Percentiles rank a stretch among this genome's conserved stretches.
phyloP scores from a whole-genome alignment of 257 asterid genomes.

The Solanum boliviense region DNA sequence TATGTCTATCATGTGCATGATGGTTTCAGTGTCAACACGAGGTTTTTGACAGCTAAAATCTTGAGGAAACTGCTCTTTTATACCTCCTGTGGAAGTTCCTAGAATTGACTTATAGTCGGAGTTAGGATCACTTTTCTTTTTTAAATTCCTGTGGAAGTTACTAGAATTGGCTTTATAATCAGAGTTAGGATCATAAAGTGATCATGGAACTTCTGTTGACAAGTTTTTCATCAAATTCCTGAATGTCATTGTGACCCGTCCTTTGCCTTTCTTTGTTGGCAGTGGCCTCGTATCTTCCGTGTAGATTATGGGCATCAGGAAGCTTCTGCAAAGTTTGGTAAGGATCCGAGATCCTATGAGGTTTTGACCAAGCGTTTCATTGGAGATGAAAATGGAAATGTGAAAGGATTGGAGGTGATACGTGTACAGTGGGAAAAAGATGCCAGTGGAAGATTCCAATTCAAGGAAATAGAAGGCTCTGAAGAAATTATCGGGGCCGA shows the following conservation, averaged over 20 bases:
- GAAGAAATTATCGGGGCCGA: slow-evolving; percentile 87
- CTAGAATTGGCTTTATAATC: not conserved
- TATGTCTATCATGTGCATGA: not conserved
- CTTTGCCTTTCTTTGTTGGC: slow-evolving; percentile 1
- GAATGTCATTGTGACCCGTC: not conserved
- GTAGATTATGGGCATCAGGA: slow-evolving; percentile 97
- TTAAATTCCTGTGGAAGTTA: not conserved
- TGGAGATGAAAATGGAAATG: slow-evolving; percentile 71
- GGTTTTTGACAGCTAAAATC: not conserved
- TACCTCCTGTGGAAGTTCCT: not conserved
- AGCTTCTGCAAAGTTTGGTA: slow-evolving; percentile 82
- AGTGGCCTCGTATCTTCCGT: slow-evolving; percentile 97
- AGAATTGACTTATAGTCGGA: not conserved
- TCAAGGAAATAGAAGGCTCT: slow-evolving; percentile 90
- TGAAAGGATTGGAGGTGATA: slow-evolving; percentile 76
- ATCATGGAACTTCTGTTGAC: not conserved
- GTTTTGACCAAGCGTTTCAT: slow-evolving; percentile 84
- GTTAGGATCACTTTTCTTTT: not conserved
- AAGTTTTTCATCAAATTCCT: not conserved
- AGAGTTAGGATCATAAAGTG: not conserved
- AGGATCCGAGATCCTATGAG: slow-evolving; percentile 93
- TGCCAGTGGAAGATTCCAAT: slow-evolving; percentile 69
- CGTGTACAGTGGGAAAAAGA: slow-evolving; percentile 92
- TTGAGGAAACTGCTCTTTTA: not conserved
- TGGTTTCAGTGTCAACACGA: not conserved